phyloP scores from a whole-genome alignment of 2,329 filamentous ascomycete species.

The Onygenales sp. region DNA sequence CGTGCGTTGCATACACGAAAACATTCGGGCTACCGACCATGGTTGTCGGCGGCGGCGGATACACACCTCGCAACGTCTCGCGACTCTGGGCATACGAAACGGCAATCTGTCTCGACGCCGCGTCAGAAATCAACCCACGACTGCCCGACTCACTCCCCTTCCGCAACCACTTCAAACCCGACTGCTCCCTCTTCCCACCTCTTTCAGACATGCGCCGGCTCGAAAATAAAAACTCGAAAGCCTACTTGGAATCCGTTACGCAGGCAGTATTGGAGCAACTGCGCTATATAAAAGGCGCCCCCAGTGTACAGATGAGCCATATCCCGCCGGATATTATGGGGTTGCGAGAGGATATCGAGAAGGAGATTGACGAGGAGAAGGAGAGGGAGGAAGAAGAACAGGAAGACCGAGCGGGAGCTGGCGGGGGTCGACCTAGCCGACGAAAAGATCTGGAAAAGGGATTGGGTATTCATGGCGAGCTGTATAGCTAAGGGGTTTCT shows the following conservation, averaged over 20 bases:
- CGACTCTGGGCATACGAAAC: slow-evolving; percentile 97
- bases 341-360: slow-evolving; percentile 39
- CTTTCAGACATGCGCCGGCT: slow-evolving; percentile 60
- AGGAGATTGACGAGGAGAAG: slow-evolving; percentile 36
- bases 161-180: slow-evolving; percentile 78
- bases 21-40: slow-evolving; percentile 69
- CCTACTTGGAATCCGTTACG: slow-evolving; percentile 66
- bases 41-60: slow-evolving; percentile 88
- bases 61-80: slow-evolving; percentile 92
- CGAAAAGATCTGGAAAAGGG: slow-evolving; percentile 28
- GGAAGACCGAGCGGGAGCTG: slow-evolving; percentile 24
- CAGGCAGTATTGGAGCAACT: slow-evolving; percentile 76
- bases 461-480: slow-evolving; percentile 21
- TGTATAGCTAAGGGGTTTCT: slow-evolving; percentile 22
- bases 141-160: slow-evolving; percentile 77
- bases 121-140: slow-evolving; percentile 58
- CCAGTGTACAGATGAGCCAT: slow-evolving; percentile 74
- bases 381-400: slow-evolving; percentile 27
- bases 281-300: slow-evolving; percentile 72
- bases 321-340: slow-evolving; percentile 68
- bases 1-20: slow-evolving; percentile 85
- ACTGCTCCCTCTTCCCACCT: slow-evolving; percentile 79
- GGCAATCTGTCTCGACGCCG: slow-evolving; percentile 70
- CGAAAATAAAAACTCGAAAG: slow-evolving; percentile 69
- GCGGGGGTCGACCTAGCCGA: slow-evolving; percentile 12